Evolutionary conservation across 441 rosid species (phyloP).

Genomic region (Melastoma candidum): DNA sequence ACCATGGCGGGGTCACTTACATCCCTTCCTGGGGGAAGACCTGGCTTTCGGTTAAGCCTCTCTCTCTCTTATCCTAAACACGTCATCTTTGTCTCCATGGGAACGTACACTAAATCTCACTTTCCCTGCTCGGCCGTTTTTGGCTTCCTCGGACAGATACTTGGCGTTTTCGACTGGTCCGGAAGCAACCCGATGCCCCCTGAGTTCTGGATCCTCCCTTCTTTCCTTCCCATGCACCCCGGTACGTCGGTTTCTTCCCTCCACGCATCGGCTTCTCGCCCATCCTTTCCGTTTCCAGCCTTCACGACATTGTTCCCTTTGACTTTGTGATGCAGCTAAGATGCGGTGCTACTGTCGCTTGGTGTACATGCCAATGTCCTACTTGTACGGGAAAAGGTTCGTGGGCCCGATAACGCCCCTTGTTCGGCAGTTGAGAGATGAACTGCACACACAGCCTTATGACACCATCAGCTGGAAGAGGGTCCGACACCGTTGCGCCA

Average conservation of each 20-base stretch:
- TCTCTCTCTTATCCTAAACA: neutral
- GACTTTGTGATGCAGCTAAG: conserved; percentile 6
- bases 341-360: conserved; percentile 21
- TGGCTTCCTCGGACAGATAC: conserved; percentile 6
- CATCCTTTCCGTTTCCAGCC: neutral
- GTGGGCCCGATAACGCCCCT: conserved; percentile 14
- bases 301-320: neutral
- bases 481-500: conserved; percentile 19
- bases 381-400: conserved; percentile 15
- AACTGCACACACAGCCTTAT: conserved; percentile 45
- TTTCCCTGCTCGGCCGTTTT: neutral
- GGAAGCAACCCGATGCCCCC: conserved; percentile 23
- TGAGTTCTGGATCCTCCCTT: conserved; percentile 21
- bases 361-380: conserved; percentile 22
- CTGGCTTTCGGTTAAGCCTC: conserved; percentile 15
- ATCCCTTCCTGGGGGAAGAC: conserved; percentile 23
- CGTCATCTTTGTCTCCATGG: neutral
- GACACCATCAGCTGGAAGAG: conserved; percentile 16
- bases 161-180: conserved; percentile 15
- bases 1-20: conserved; percentile 18
- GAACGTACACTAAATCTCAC: neutral
- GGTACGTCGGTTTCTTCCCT: conserved; percentile 4
- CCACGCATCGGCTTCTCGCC: neutral
- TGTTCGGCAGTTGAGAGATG: conserved; percentile 38
- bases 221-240: conserved; percentile 18